Evolutionary conservation across 768 basidiomycete species (phyloP), one percentile per base, ranked within the genome.

Genomic region (Xerocomellus amylosporus): DNA sequence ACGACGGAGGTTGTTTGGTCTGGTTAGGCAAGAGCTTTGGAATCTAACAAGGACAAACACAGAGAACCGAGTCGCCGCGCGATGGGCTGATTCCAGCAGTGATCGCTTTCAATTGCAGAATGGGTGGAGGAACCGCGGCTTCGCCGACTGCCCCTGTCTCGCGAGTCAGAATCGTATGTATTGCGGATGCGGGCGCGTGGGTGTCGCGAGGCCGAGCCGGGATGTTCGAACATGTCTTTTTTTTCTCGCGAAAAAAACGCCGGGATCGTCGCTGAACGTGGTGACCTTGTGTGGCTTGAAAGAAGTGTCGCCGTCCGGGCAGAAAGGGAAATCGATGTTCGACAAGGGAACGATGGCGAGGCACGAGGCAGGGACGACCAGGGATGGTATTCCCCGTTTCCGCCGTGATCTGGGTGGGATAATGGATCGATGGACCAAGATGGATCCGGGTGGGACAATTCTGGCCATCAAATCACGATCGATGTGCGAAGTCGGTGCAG

Each of bases 31-130:
- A 58, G 7, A 46, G 60, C 67, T 5, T 68, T 60, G 7, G 56
- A 64, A 60, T 42, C 50, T 61, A 69, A 69, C 66, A 69, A 28
- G 37, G 31, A 24, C 48, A 65, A 68, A 69, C 58, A 67, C n/a
- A 60, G 39, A 12, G 13, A 17, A 8, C 28, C 28, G 8, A 28
- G 28, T 28, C 28, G 8, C 28, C 28, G 28, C 28, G 28, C 28
- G 28, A 5, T 28, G 28, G 28, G 28, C 17, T 42, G 49, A 15
- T 51, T 52, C 51, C 33, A 34, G 46, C 15, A 40, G 48, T 24
- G 52, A 52, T 53, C 52, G 51, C 51, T 53, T 24, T 39, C 24
- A 19, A 33, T 49, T 20, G 44, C 13, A 33, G 30, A 26, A 19
- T 15, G 44, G 44, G 26, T 24, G 24, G 17, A 20, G 40, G 40